Evolutionary conservation across 352 stramenopile genomes (phyloP), one percentile per base, ranked within the genome.

Genomic region (Blastocystis sp.): DNA sequence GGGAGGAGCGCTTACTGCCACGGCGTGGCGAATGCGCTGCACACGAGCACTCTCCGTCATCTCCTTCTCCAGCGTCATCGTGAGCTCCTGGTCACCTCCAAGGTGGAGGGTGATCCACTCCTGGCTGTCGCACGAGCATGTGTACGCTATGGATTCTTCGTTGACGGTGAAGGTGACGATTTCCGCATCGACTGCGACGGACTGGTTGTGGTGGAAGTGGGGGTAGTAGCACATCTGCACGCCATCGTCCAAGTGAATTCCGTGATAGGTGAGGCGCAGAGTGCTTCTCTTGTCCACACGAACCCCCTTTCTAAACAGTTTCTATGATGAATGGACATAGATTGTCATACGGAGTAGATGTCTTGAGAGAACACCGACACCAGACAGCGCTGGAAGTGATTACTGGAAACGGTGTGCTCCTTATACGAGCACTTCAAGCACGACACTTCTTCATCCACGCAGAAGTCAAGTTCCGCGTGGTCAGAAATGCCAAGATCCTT

Each of bases 181-280:
- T 77, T 77, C 67, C 17, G 28, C 40, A 3, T 52, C 5, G 5
- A 77, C n/a, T 34, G 45, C 34, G 17, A 43, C n/a, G 21, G 45
- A 19, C n/a, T 61, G 23, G 19, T 61, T 61, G 10, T 56, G 41
- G 52, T 77, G 67, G 23, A 77, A 48, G 11, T 23, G 19, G 4
- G 67, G 67, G 60, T 77, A 77, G n/a, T 38, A 77, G 28, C 67
- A 77, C 2, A 77, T 62, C 52, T 77, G 67, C 28, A n/a, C 9
- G 14, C 11, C 9, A 19, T 77, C 67, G 11, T 59, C 7, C 7
- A 77, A 40, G n/a, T 77, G 67, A 9, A 77, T 40, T 59, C 67
- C 67, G 28, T 60, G 21, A 60, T 56, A 48, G 10, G 67, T 61
- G 7, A 77, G 43, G 3, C 28, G 3, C 14, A 52, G 14, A 0